phyloP scores from a whole-genome alignment of 2,329 filamentous ascomycete species.

The Monilinia aucupariae region DNA sequence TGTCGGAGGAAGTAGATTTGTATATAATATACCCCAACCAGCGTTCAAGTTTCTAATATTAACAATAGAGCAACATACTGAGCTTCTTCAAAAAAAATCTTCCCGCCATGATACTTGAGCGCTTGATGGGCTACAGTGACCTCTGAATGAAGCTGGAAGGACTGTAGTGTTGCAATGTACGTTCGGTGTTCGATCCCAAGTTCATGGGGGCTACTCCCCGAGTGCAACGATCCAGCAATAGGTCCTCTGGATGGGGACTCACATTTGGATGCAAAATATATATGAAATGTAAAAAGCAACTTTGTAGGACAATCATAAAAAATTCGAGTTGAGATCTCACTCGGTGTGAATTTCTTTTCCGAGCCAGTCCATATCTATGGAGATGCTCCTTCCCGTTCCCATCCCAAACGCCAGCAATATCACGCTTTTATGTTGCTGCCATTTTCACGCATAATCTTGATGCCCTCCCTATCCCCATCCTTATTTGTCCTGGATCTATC shows the following conservation, averaged over 20 bases:
- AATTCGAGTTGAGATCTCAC: not conserved
- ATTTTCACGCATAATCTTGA: not conserved
- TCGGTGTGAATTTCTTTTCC: not conserved
- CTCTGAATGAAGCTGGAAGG: not conserved
- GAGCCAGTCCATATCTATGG: not conserved
- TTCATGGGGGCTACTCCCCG: not conserved
- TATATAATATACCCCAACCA: not conserved
- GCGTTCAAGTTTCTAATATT: not conserved
- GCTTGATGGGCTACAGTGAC: not conserved
- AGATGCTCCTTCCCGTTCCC: not conserved
- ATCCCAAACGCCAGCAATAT: slow-evolving; percentile 1
- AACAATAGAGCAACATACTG: not conserved
- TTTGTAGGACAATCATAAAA: not conserved
- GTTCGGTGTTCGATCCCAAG: not conserved
- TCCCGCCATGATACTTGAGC: no score
- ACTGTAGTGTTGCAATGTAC: not conserved
- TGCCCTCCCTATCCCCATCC: not conserved
- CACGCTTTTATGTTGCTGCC: not conserved
- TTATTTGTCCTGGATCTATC: not conserved
- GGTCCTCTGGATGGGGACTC: no score
- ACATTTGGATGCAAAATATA: not conserved
- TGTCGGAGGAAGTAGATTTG: not conserved
- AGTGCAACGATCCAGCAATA: not conserved
- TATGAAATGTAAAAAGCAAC: not conserved
- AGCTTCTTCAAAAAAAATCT: not conserved